Conservation (phyloP, 768 basidiomycete genomes). For the Mycena kentingensis region DNA sequence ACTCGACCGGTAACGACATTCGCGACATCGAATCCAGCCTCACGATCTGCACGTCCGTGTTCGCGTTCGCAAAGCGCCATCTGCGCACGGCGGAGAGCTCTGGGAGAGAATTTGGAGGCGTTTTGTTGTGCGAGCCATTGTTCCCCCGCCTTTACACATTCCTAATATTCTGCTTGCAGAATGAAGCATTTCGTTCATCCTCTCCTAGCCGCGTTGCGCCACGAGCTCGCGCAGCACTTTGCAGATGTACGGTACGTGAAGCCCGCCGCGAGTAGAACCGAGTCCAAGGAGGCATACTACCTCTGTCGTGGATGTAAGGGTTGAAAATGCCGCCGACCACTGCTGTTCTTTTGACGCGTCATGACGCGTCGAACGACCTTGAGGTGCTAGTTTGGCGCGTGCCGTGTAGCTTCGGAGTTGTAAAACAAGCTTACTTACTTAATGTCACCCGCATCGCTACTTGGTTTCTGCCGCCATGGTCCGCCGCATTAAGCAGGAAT, state of each 20-base stretch:
- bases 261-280: slow-evolving; percentile 75
- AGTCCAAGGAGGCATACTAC: slow-evolving; percentile 85
- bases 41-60: slow-evolving; percentile 73
- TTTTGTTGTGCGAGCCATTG: slow-evolving; percentile 53
- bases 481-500: background rate
- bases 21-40: slow-evolving; percentile 71
- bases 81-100: slow-evolving; percentile 49
- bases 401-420: too few relatives aligned
- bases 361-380: too few relatives aligned
- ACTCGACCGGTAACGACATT: slow-evolving; percentile 68
- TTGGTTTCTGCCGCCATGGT: background rate
- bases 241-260: slow-evolving; percentile 69
- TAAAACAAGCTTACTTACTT: too few relatives aligned
- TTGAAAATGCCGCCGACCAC: too few relatives aligned
- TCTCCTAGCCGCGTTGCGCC: slow-evolving; percentile 63
- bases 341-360: too few relatives aligned
- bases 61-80: slow-evolving; percentile 61
- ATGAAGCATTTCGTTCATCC: slow-evolving; percentile 88
- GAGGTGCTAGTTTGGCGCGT: too few relatives aligned
- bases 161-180: slow-evolving; percentile 39
- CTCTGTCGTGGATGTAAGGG: slow-evolving; percentile 75
- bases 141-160: slow-evolving; percentile 11
- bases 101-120: slow-evolving; percentile 47
- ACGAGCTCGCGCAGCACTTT: slow-evolving; percentile 64
- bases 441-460: too few relatives aligned